Percentiles rank a stretch among this genome's conserved stretches.
These are phyloP conservation scores for Xylaria multiplex DNA, from an alignment of 2,329 filamentous ascomycete species.

Conservation along the genomic window DNA sequence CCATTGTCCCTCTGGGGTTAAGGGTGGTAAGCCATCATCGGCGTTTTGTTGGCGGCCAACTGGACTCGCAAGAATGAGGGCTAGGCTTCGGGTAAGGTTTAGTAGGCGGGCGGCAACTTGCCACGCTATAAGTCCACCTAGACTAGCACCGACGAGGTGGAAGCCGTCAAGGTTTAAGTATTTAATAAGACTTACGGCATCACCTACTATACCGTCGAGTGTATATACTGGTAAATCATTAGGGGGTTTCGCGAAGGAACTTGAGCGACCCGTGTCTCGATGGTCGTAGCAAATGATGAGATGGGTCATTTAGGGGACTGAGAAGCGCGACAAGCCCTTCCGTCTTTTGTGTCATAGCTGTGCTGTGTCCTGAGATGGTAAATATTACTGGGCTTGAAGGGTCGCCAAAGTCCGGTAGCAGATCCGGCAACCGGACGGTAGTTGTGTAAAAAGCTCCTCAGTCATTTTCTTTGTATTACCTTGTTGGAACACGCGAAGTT, in stretches of 20 bases:
- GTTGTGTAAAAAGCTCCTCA: slow-evolving; percentile 43
- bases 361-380: slow-evolving; percentile 23
- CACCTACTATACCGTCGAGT: slow-evolving; percentile 44
- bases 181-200: slow-evolving; percentile 44
- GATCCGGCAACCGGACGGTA: slow-evolving; percentile 44
- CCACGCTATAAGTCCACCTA: slow-evolving; percentile 45
- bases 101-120: slow-evolving; percentile 39
- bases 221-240: slow-evolving; percentile 40
- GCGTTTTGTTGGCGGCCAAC: slow-evolving; percentile 36
- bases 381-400: slow-evolving; percentile 42
- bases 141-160: slow-evolving; percentile 45
- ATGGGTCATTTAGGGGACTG: slow-evolving; percentile 28
- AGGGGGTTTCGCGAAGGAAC: slow-evolving; percentile 38
- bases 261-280: slow-evolving; percentile 30
- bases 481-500: not conserved
- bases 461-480: slow-evolving; percentile 1
- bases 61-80: slow-evolving; percentile 42
- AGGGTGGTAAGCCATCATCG: slow-evolving; percentile 30
- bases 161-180: slow-evolving; percentile 43
- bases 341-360: slow-evolving; percentile 44
- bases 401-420: slow-evolving; percentile 47
- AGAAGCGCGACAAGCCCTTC: slow-evolving; percentile 40
- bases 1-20: slow-evolving; percentile 26
- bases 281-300: slow-evolving; percentile 31
- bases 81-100: slow-evolving; percentile 39